Conservation (phyloP, 1,139 yeast genomes). For the Yamadazyma atlantica region DNA sequence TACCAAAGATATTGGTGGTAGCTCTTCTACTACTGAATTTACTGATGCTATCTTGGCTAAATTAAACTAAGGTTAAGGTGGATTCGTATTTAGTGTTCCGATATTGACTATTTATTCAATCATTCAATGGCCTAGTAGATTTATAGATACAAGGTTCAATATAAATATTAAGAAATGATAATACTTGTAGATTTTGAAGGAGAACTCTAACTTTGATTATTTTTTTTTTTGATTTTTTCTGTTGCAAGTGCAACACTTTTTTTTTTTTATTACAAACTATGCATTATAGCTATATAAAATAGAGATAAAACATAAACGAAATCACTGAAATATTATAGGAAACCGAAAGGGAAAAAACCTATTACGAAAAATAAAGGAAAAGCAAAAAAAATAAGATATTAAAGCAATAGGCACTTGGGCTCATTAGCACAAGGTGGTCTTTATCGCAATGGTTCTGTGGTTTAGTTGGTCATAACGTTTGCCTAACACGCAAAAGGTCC, state of each 20-base stretch:
- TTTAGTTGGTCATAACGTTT: constrained; percentile 99
- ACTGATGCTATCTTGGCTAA: constrained; percentile 78
- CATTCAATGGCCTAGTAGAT: constrained; percentile 1
- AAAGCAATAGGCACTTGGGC: too few species aligned
- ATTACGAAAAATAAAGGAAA: too few species aligned
- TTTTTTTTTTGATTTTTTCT: too few species aligned
- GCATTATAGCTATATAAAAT: too few species aligned
- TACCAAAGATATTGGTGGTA: constrained; percentile 89
- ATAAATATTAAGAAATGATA: background rate
- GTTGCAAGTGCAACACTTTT: too few species aligned
- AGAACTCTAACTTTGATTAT: too few species aligned
- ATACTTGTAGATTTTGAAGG: too few species aligned
- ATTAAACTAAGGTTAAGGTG: constrained; percentile 35
- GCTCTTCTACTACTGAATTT: constrained; percentile 86
- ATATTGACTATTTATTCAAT: constrained; percentile 1
- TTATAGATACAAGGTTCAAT: constrained; percentile 1
- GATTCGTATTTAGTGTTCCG: background rate
- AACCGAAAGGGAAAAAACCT: too few species aligned
- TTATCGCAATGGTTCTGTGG: constrained; percentile 46
- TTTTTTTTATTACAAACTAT: too few species aligned
- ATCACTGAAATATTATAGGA: too few species aligned
- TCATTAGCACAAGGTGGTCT: too few species aligned
- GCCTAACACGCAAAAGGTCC: constrained; percentile 99
- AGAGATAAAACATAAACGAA: too few species aligned
- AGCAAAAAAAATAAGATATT: background rate